These are phyloP conservation scores for Neofusicoccum cordaticola DNA, from an alignment of 2,329 filamentous ascomycete species.

Conservation along the genomic window DNA sequence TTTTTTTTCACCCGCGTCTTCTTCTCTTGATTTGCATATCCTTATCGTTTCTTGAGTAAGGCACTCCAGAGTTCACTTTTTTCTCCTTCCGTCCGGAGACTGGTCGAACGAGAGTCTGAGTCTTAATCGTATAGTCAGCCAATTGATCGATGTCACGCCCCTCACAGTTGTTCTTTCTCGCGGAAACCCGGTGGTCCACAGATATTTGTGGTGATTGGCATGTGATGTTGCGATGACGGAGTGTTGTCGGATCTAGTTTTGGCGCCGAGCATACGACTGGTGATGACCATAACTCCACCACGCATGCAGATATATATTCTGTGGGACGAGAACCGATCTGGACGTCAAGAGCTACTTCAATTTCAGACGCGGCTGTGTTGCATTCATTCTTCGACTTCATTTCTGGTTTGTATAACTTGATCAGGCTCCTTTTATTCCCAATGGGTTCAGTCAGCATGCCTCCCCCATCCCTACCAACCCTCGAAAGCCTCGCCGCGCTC, in stretches of 20 bases:
- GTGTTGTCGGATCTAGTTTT: not conserved
- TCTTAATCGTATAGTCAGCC: too few relatives aligned
- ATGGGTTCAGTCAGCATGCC: not conserved
- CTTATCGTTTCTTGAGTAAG: not conserved
- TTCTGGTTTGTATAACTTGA: not conserved
- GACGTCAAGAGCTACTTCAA: too few relatives aligned
- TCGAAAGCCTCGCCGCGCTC: not conserved
- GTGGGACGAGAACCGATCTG: too few relatives aligned
- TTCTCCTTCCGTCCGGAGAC: not conserved
- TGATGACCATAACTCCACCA: not conserved
- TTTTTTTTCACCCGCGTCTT: not conserved
- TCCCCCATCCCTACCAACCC: not conserved
- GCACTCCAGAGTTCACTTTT: not conserved
- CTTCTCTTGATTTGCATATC: not conserved
- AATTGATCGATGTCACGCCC: too few relatives aligned
- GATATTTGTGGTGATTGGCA: not conserved
- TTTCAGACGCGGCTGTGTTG: too few relatives aligned
- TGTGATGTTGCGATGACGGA: not conserved
- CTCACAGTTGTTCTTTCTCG: too few relatives aligned
- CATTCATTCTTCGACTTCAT: too few relatives aligned
- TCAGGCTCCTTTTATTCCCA: not conserved
- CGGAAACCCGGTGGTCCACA: too few relatives aligned
- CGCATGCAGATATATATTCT: not conserved
- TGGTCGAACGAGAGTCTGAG: not conserved
- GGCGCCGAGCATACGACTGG: not conserved